A percentile compares a stretch with the other conserved stretches of the same genome.
phyloP scores from a whole-genome alignment of 2,329 filamentous ascomycete genomes.

The Nectriaceae sp. region DNA sequence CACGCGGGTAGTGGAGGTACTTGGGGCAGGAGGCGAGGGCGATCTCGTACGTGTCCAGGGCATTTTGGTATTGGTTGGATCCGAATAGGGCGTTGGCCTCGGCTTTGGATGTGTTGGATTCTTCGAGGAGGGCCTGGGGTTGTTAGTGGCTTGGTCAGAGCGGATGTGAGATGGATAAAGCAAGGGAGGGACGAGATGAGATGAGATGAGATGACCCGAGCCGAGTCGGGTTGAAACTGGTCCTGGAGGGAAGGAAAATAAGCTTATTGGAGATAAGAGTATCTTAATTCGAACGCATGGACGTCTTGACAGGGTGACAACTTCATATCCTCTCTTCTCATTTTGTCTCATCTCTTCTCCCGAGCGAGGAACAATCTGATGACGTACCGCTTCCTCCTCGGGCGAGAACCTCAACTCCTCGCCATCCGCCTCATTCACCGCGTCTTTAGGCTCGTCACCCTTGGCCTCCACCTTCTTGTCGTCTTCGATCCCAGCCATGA shows the following conservation, averaged over 20 bases:
- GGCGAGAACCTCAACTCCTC: constrained; percentile 47
- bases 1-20: constrained; percentile 85
- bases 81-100: constrained; percentile 81
- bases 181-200: background rate
- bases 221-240: no score
- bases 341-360: background rate
- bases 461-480: no score
- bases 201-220: background rate
- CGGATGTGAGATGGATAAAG: background rate
- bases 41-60: constrained; percentile 80
- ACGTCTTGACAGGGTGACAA: no score
- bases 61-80: constrained; percentile 70
- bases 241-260: no score
- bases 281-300: no score
- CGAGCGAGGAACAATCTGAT: no score
- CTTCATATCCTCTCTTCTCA: no score
- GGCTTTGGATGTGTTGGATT: constrained; percentile 73
- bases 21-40: constrained; percentile 78
- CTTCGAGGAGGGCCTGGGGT: constrained; percentile 63
- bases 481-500: background rate
- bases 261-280: no score
- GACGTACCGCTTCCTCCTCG: constrained; percentile 58
- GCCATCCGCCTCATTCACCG: constrained; percentile 13
- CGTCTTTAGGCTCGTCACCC: constrained; percentile 1
- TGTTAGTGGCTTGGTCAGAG: constrained; percentile 7